phyloP scores from a whole-genome alignment of 1,284 basidiomycete species.

The Marasmius fiardii region DNA sequence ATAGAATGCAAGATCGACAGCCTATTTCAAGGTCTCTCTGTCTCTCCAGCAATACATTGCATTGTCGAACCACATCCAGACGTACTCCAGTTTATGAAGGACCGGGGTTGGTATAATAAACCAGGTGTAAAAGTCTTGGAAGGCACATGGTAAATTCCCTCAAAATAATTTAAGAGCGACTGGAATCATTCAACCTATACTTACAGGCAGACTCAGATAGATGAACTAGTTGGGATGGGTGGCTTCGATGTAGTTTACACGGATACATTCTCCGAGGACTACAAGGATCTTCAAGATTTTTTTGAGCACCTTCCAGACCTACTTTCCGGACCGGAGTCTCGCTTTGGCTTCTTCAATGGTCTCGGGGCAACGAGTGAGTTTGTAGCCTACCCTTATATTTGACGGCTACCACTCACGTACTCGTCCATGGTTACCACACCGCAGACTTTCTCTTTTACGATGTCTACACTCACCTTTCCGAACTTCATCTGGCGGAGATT shows the following conservation, averaged over 20 bases:
- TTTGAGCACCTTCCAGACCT: slow-evolving; percentile 84
- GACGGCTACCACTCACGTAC: slow-evolving; percentile 10
- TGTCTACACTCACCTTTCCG: slow-evolving; percentile 84
- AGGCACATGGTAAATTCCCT: slow-evolving; percentile 60
- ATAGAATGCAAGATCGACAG: slow-evolving; percentile 65
- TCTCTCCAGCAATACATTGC: slow-evolving; percentile 70
- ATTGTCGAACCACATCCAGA: slow-evolving; percentile 97
- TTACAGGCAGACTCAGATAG: slow-evolving; percentile 69
- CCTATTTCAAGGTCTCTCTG: slow-evolving; percentile 69
- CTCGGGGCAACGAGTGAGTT: slow-evolving; percentile 87
- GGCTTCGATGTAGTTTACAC: slow-evolving; percentile 92
- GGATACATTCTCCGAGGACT: slow-evolving; percentile 94
- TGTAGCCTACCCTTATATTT: slow-evolving; percentile 5
- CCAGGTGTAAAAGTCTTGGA: slow-evolving; percentile 81
- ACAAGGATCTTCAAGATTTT: slow-evolving; percentile 77
- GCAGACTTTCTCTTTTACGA: slow-evolving; percentile 83
- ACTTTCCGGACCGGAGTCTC: slow-evolving; percentile 70
- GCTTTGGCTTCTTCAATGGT: slow-evolving; percentile 98
- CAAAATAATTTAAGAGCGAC: not conserved
- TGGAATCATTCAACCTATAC: not conserved
- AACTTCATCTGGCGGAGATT: slow-evolving; percentile 81
- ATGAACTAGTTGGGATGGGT: slow-evolving; percentile 52
- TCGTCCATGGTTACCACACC: not conserved
- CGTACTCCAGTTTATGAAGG: slow-evolving; percentile 77
- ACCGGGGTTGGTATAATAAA: slow-evolving; percentile 73